A percentile compares a stretch with the other conserved stretches of the same genome.
These are phyloP conservation scores for Fraxinus ornus DNA, from an alignment of 305 asterid species.

Conservation along the genomic window DNA sequence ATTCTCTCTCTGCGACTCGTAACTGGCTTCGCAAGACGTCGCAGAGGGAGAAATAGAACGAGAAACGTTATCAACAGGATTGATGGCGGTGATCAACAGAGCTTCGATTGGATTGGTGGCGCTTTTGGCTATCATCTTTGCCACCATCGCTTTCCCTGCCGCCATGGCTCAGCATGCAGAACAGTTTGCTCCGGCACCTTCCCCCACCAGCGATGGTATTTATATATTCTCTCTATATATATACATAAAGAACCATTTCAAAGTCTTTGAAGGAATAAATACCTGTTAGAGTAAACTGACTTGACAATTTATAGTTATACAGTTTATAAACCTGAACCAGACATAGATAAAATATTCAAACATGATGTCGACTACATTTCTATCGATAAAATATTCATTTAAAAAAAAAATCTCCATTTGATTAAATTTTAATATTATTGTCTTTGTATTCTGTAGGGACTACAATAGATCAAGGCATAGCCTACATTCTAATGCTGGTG, in stretches of 20 bases:
- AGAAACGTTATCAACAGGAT: neutral
- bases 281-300: no score
- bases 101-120: slow-evolving; percentile 15
- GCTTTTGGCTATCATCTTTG: slow-evolving; percentile 29
- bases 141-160: slow-evolving; percentile 32
- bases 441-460: slow-evolving; percentile 42
- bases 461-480: slow-evolving; percentile 70
- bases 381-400: no score
- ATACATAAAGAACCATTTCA: neutral
- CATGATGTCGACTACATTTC: no score
- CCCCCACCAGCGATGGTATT: slow-evolving; percentile 60
- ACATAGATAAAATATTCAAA: no score
- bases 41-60: slow-evolving; percentile 33
- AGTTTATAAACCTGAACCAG: no score
- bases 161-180: slow-evolving; percentile 30
- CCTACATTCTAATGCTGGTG: slow-evolving; percentile 65
- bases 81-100: slow-evolving; percentile 45
- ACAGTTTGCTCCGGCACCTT: slow-evolving; percentile 38
- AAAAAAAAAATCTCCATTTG: no score
- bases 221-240: no score
- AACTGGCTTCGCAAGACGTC: slow-evolving; percentile 25
- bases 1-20: slow-evolving; percentile 35
- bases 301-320: no score
- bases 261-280: neutral
- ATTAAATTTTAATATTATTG: neutral